A percentile compares a stretch with the other conserved stretches of the same genome.
These are phyloP conservation scores for Wilhelminamyces savonicus DNA, from an alignment of 805 yeast species.

Conservation along the genomic window DNA sequence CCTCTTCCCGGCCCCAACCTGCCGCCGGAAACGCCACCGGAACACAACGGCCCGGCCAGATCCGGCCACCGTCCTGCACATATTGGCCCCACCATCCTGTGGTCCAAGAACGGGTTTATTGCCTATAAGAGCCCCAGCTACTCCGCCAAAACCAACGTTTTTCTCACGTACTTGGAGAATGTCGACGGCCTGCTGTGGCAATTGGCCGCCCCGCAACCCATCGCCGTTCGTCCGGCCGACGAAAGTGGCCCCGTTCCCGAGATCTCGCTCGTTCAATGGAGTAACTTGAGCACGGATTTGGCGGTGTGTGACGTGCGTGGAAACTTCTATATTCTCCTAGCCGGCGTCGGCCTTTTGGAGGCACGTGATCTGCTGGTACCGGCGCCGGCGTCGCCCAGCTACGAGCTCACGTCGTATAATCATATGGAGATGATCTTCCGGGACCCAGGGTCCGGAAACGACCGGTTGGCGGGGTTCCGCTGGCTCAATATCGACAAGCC, in stretches of 20 bases:
- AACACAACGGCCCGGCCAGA: too few relatives aligned
- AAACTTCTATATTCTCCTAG: slow-evolving; percentile 37
- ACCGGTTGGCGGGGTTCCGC: slow-evolving; percentile 42
- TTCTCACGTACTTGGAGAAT: slow-evolving; percentile 65
- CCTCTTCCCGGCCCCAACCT: too few relatives aligned
- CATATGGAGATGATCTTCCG: slow-evolving; percentile 44
- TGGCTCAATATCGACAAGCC: slow-evolving; percentile 78
- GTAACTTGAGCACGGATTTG: slow-evolving; percentile 72
- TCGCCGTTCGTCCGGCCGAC: slow-evolving; percentile 22
- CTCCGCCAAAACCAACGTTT: slow-evolving; percentile 32
- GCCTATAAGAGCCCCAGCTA: slow-evolving; percentile 52
- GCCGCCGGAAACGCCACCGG: too few relatives aligned
- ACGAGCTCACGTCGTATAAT: slow-evolving; percentile 38
- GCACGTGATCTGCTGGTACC: slow-evolving; percentile 24
- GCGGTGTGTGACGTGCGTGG: slow-evolving; percentile 75
- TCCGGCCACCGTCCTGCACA: too few relatives aligned
- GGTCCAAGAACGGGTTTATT: slow-evolving; percentile 83
- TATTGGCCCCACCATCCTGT: slow-evolving; percentile 44
- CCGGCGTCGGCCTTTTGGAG: slow-evolving; percentile 35
- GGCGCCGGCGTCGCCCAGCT: slow-evolving; percentile 31
- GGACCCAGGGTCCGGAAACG: slow-evolving; percentile 18
- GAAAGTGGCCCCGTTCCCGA: slow-evolving; percentile 22
- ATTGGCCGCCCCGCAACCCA: slow-evolving; percentile 50
- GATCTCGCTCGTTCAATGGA: slow-evolving; percentile 57
- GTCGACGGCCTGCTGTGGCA: slow-evolving; percentile 76